These are phyloP conservation scores for Kwoniella pini DNA, from an alignment of 768 basidiomycete genomes.

Conservation along the genomic window DNA sequence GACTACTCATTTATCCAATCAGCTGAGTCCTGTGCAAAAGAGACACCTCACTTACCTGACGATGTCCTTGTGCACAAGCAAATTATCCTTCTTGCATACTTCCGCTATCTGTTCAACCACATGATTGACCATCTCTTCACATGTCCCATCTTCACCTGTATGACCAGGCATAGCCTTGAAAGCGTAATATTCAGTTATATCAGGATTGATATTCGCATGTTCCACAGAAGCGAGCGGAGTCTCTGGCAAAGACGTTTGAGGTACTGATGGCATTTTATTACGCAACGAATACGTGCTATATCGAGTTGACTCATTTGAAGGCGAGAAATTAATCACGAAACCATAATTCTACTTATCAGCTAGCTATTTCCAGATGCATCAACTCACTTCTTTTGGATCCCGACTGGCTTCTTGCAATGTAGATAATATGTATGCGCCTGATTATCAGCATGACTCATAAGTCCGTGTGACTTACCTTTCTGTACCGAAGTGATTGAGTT, in stretches of 20 bases:
- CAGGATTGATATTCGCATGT: slow-evolving; percentile 21
- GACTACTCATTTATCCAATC: slow-evolving; percentile 56
- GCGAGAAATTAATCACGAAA: slow-evolving; percentile 77
- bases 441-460: slow-evolving; percentile 4
- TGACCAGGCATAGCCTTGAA: slow-evolving; percentile 56
- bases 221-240: slow-evolving; percentile 58
- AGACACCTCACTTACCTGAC: slow-evolving; percentile 71
- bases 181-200: slow-evolving; percentile 51
- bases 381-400: slow-evolving; percentile 66
- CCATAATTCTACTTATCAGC: slow-evolving; percentile 68
- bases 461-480: slow-evolving; percentile 63
- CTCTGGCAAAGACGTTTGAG: slow-evolving; percentile 63
- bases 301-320: slow-evolving; percentile 70
- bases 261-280: slow-evolving; percentile 59
- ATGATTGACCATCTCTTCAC: slow-evolving; percentile 72
- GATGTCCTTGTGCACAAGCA: slow-evolving; percentile 70
- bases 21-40: neutral
- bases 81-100: slow-evolving; percentile 56
- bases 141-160: slow-evolving; percentile 58
- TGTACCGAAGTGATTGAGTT: slow-evolving; percentile 73
- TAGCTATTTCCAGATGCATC: too few species aligned
- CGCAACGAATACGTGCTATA: slow-evolving; percentile 81
- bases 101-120: slow-evolving; percentile 70
- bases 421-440: slow-evolving; percentile 94
- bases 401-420: slow-evolving; percentile 89